phyloP scores from a whole-genome alignment of 1,139 yeast species.

The Saccharomyces hybrid region DNA sequence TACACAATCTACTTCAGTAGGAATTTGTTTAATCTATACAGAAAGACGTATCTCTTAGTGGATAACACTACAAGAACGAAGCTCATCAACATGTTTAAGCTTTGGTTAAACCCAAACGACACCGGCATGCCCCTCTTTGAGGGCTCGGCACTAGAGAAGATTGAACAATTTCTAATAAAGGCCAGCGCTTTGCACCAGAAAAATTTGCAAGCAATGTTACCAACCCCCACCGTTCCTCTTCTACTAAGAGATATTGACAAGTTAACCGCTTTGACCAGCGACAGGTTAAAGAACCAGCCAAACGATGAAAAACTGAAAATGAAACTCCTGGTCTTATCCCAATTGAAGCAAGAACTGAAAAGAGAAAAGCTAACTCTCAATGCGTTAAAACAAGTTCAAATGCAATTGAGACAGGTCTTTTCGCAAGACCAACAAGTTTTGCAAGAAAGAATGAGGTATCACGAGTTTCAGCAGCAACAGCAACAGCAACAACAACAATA shows the following conservation, averaged over 20 bases:
- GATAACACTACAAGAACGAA: constrained; percentile 68
- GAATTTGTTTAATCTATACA: constrained; percentile 41
- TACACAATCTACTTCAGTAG: constrained; percentile 63
- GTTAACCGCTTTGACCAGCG: constrained; percentile 35
- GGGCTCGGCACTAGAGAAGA: constrained; percentile 58
- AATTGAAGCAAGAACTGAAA: constrained; percentile 32
- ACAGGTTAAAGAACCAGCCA: constrained; percentile 34
- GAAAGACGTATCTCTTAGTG: constrained; percentile 69
- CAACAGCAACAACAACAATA: constrained; percentile 17
- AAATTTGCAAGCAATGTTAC: constrained; percentile 26
- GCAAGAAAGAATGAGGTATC: constrained; percentile 22
- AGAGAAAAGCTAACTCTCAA: constrained; percentile 34
- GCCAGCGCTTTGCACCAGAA: constrained; percentile 41
- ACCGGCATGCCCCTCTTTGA: constrained; percentile 54
- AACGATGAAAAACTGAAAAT: constrained; percentile 35
- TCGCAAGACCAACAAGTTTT: constrained; percentile 31
- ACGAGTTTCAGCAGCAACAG: constrained; percentile 15
- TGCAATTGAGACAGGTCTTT: constrained; percentile 35
- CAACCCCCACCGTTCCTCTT: constrained; percentile 29
- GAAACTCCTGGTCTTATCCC: constrained; percentile 32
- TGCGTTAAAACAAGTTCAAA: constrained; percentile 36
- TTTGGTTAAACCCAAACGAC: constrained; percentile 61
- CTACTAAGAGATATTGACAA: constrained; percentile 36
- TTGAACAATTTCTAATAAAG: constrained; percentile 63
- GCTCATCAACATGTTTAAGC: constrained; percentile 68